Base-by-base conservation (phyloP, 345 rosid genomes). In the Salix caprea region DNA sequence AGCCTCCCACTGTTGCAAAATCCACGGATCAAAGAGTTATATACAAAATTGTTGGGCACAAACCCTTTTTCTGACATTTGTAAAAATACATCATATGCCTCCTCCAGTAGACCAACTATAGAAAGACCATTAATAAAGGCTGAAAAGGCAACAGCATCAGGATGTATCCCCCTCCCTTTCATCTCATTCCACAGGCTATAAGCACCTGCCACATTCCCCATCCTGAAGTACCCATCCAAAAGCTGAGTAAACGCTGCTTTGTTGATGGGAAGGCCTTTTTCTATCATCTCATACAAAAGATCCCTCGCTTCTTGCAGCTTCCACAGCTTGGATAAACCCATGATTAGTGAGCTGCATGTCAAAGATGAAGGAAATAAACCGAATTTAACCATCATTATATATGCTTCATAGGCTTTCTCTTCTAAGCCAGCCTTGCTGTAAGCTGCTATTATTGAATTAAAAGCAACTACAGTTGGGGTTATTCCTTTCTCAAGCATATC, bases 81-180 rank as follows among this genome's bases (percentile, higher is more conserved):
- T 69, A 79, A 76, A 80, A 87, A 92, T 46, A 83, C 67, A 34
- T 73, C 79, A 68, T 81, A 84, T 65, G 92, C 94, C 77, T 90
- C 91, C 78, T 84, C 91, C 83, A 92, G 67, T 61, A 85, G 75
- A 69, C 92, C 91, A 18, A 85, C 88, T 75, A 82, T 86, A 5
- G 85, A 87, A 66, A 92, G 91, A 78, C 97, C 97, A 77, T 86
- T 81, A 62, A 90, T 92, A 70, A 83, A 86, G 80, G 91, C 92
- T 65, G 94, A 90, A 79, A 84, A 89, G 78, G 91, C 84, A 82
- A 92, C 85, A 61, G 76, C 82, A 81, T 90, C 97, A 71, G 91
- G 92, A 76, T 37, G 80, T 37, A 85, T 83, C 30, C 90, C 91
- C 78, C 77, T 77, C 39, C 74, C 52, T 71, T 81, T 78, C 94